phyloP scores from a whole-genome alignment of 2,329 filamentous ascomycete species.

The Trichophyton rubrum region DNA sequence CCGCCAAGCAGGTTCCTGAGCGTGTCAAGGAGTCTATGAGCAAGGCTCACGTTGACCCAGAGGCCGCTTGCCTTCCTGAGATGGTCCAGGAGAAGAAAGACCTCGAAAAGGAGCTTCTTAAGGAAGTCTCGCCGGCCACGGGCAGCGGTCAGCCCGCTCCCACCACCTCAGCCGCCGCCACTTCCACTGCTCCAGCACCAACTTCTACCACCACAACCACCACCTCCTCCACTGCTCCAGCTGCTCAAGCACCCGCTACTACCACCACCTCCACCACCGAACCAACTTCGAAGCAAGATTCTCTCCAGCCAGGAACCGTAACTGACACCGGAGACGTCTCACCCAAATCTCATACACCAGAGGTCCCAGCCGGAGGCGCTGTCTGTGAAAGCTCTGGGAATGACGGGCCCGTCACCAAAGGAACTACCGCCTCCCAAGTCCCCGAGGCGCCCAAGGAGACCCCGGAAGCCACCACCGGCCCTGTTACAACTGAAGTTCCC shows the following conservation, averaged over 20 bases:
- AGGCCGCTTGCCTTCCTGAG: conserved; percentile 55
- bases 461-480: conserved; percentile 11
- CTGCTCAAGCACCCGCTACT: conserved; percentile 5
- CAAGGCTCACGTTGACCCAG: conserved; percentile 48
- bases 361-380: conserved; percentile 9
- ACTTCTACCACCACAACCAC: not conserved
- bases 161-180: conserved; percentile 26
- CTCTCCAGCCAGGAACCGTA: not conserved
- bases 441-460: conserved; percentile 3
- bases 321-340: conserved; percentile 10
- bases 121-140: conserved; percentile 30
- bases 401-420: conserved; percentile 10
- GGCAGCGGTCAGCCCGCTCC: conserved; percentile 28
- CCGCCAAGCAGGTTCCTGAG: conserved; percentile 32
- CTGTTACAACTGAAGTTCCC: conserved; percentile 15
- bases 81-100: conserved; percentile 64
- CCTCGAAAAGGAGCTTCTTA: conserved; percentile 61
- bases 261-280: not conserved
- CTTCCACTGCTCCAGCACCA: conserved; percentile 11
- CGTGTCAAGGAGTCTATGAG: conserved; percentile 34
- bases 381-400: no score
- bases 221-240: conserved; percentile 3
- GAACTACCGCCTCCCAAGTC: not conserved
- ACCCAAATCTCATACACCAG: conserved; percentile 19
- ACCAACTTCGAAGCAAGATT: conserved; percentile 9